Percentiles rank a stretch among this genome's conserved stretches.
These are phyloP conservation scores for Amanita subjunquillea DNA, from an alignment of 768 basidiomycete genomes.

Conservation along the genomic window DNA sequence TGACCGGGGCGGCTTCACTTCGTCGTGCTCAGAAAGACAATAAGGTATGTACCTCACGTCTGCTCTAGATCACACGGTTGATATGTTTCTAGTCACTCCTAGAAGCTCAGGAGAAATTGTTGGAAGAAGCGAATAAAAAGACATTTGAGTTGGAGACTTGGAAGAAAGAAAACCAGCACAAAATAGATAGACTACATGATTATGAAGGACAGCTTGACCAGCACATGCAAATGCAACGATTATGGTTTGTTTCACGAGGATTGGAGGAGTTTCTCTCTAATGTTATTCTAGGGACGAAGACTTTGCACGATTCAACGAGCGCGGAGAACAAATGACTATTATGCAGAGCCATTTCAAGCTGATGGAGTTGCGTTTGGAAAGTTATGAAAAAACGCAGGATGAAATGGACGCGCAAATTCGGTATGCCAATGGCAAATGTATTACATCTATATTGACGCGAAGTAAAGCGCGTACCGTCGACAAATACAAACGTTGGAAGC, in stretches of 20 bases:
- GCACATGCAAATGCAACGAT: constrained; percentile 58
- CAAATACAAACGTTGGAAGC: constrained; percentile 57
- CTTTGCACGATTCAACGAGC: constrained; percentile 58
- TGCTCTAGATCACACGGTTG: not conserved
- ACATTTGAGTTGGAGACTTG: constrained; percentile 69
- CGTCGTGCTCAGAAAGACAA: constrained; percentile 64
- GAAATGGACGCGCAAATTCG: constrained; percentile 48
- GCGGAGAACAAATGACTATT: constrained; percentile 44
- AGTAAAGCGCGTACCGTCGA: constrained; percentile 40
- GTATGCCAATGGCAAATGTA: constrained; percentile 26
- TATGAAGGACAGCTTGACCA: constrained; percentile 87
- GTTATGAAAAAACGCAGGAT: constrained; percentile 40
- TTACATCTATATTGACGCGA: not conserved
- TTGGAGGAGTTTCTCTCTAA: not conserved
- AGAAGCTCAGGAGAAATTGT: constrained; percentile 54
- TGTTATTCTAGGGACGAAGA: constrained; percentile 55
- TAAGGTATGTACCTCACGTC: constrained; percentile 30
- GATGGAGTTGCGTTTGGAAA: constrained; percentile 54
- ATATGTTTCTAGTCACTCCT: constrained; percentile 43
- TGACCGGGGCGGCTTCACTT: constrained; percentile 55
- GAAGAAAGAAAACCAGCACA: constrained; percentile 69
- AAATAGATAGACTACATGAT: constrained; percentile 70
- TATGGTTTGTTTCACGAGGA: constrained; percentile 47
- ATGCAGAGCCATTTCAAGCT: constrained; percentile 53
- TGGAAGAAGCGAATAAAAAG: constrained; percentile 58